Percentiles rank a stretch among this genome's conserved stretches.
Evolutionary conservation across 1,139 yeast genomes (phyloP).

Genomic region (Meyerozyma athensensis): DNA sequence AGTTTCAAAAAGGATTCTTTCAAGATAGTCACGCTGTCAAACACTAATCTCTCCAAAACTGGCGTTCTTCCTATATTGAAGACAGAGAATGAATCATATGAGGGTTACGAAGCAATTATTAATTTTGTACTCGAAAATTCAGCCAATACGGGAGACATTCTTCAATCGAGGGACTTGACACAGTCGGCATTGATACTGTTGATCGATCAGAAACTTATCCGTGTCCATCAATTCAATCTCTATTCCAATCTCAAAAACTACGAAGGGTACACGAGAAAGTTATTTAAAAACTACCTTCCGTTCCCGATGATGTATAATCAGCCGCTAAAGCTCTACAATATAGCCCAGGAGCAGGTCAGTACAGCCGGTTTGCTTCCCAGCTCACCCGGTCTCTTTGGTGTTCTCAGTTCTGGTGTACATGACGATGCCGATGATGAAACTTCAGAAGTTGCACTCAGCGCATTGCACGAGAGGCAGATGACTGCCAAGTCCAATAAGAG

Average conservation of each 20-base stretch:
- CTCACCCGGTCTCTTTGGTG: conserved; percentile 27
- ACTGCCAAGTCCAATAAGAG: conserved; percentile 40
- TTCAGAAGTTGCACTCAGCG: conserved; percentile 43
- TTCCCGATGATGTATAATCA: conserved; percentile 86
- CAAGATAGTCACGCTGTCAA: conserved; percentile 49
- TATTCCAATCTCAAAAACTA: conserved; percentile 61
- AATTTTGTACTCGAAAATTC: conserved; percentile 12
- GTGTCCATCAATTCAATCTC: conserved; percentile 56
- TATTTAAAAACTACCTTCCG: conserved; percentile 55
- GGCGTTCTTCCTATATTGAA: conserved; percentile 55
- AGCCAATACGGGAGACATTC: neutral
- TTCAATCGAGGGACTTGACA: neutral
- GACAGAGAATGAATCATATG: conserved; percentile 20
- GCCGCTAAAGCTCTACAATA: conserved; percentile 49
- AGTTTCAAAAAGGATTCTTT: conserved; percentile 14
- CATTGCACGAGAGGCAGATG: conserved; percentile 47
- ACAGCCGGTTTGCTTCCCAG: conserved; percentile 34
- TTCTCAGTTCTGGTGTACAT: conserved; percentile 14
- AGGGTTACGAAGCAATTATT: conserved; percentile 51
- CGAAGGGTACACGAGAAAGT: conserved; percentile 58
- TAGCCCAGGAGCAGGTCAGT: conserved; percentile 45
- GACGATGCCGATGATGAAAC: conserved; percentile 18
- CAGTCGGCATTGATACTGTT: conserved; percentile 1
- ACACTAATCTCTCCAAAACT: conserved; percentile 51
- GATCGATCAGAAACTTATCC: conserved; percentile 6